Evolutionary conservation across 805 yeast genomes (phyloP), one percentile per base, ranked within the genome.

Genomic region (Candida dajiaensis): DNA sequence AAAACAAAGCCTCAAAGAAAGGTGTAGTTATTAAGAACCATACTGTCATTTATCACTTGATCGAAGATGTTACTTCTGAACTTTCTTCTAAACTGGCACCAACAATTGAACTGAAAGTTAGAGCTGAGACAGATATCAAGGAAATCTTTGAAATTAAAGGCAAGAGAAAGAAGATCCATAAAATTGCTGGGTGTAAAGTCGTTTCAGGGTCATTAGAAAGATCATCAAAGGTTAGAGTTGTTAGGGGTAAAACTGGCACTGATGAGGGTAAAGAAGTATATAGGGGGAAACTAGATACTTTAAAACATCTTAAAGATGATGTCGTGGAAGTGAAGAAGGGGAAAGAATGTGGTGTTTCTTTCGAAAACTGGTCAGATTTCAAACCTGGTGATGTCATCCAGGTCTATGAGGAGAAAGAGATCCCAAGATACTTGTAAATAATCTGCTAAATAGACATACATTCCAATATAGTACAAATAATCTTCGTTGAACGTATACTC

Each of bases 141-240:
- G 85, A 82, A 45, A 71, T 87, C 2, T 90, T 94, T 64, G 75
- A 75, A 23, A 83, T 90, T 51, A 74, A 84, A 3, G 70, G 75
- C 2, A 79, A 82, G 55, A 69, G 69, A 43, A 80, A 77, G 59
- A 71, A 70, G 43, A 73, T 70, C 21, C 64, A 77, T 46, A 76
- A 73, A 52, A 78, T 94, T 59, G 99, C 98, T 1, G 99, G 99
- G 8, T 87, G 95, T 59, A 82, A 83, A 62, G 89, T 94, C 12
- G 59, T 66, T 15, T 77, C 75, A 42, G 99, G 99, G 20, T 63
- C 67, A 4, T 66, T 92, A 40, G 77, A 77, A 53, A 73, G 85
- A 54, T 70, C 77, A n/a, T 67, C 83, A 1, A 67, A 66, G 33
- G 74, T 85, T 16, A 76, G 78, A 54, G 83, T 88, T 2, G 49